These are phyloP conservation scores for Leptographium lundbergii DNA, from an alignment of 2,329 filamentous ascomycete genomes.

Conservation along the genomic window DNA sequence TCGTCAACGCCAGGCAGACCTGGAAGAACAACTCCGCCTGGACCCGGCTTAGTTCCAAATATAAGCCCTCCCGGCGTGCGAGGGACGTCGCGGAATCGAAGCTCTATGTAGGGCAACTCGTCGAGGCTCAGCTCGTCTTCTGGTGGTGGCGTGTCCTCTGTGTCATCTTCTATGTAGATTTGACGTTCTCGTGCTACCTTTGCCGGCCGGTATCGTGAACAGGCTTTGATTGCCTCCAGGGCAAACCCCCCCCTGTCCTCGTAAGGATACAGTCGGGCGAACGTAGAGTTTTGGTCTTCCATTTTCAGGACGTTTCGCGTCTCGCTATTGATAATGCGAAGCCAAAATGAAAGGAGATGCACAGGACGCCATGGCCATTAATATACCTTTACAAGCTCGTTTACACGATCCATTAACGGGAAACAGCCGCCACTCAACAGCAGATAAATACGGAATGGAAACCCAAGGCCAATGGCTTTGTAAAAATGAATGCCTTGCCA, in stretches of 20 bases:
- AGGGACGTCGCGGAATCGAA: background rate
- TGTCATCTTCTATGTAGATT: background rate
- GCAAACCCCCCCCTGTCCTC: background rate
- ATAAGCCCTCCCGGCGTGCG: background rate
- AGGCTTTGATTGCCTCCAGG: background rate
- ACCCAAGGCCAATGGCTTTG: background rate
- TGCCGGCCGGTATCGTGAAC: background rate
- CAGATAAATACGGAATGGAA: background rate
- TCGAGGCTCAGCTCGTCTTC: background rate
- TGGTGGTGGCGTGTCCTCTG: background rate
- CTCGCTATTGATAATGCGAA: background rate
- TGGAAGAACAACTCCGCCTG: background rate
- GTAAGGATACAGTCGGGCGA: background rate
- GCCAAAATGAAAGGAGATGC: background rate
- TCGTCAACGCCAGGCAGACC: background rate
- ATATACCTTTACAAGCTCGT: background rate
- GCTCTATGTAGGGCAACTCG: background rate
- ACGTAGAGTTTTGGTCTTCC: background rate
- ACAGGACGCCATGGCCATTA: background rate
- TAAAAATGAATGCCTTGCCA: background rate
- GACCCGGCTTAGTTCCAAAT: background rate
- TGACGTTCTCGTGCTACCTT: background rate
- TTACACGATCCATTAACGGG: background rate
- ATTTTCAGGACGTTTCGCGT: background rate
- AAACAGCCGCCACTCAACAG: background rate